Percentiles rank a stretch among this genome's conserved stretches.
These are phyloP conservation scores for Pigoraptor vietnamica DNA, from an alignment of 78 protist species.

Conservation along the genomic window DNA sequence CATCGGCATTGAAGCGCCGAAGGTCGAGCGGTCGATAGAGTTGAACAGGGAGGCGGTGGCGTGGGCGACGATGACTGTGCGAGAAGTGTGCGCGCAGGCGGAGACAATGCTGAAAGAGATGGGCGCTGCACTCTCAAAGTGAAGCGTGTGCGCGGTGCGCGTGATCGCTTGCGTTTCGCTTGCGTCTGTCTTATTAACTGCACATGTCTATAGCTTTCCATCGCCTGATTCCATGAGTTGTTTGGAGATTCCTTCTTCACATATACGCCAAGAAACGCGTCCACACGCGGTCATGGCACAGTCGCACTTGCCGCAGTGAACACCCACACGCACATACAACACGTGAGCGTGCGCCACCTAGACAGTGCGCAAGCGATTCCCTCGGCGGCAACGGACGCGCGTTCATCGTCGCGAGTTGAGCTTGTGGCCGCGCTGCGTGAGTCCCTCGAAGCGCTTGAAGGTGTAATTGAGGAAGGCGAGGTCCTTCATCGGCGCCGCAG, in stretches of 20 bases:
- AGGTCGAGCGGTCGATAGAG: neutral
- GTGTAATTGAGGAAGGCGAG: constrained; percentile 39
- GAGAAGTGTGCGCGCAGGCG: neutral
- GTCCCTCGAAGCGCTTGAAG: constrained; percentile 28
- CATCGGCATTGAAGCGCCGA: neutral
- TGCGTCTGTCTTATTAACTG: no score
- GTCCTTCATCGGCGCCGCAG: constrained; percentile 7
- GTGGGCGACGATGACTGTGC: neutral
- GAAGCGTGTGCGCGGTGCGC: no score
- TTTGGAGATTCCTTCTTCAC: no score
- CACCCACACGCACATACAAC: no score
- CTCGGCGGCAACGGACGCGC: neutral
- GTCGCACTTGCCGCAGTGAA: no score
- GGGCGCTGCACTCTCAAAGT: neutral
- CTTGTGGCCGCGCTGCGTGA: constrained; percentile 33
- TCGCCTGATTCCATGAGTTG: no score
- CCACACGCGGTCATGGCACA: no score
- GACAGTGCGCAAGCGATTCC: neutral
- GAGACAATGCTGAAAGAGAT: neutral
- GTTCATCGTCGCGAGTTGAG: neutral
- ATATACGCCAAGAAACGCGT: no score
- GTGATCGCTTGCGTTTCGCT: no score
- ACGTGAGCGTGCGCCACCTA: no score
- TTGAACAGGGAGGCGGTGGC: neutral
- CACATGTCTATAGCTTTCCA: neutral